These are phyloP conservation scores for Misopates orontium DNA, from an alignment of 257 asterid species.

Conservation along the genomic window DNA sequence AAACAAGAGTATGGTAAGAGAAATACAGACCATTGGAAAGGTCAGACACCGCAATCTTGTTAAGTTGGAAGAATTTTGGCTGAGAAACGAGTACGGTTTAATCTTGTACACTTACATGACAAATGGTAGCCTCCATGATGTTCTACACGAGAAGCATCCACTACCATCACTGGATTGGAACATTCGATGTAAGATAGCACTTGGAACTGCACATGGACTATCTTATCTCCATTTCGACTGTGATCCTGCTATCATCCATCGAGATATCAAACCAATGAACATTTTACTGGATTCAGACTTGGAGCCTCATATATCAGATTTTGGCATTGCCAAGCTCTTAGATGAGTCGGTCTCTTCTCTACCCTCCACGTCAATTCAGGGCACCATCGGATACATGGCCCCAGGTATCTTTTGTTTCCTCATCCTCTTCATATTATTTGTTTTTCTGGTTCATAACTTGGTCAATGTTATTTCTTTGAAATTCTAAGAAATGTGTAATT, in stretches of 20 bases:
- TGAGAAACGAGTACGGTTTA: conserved; percentile 71
- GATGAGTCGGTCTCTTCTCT: conserved; percentile 53
- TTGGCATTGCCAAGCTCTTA: conserved; percentile 82
- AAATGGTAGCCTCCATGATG: conserved; percentile 80
- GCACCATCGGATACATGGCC: conserved; percentile 81
- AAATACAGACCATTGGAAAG: conserved; percentile 74
- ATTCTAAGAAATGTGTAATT: conserved; percentile 1
- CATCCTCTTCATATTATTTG: conserved; percentile 1
- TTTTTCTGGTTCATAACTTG: neutral
- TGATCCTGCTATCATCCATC: conserved; percentile 72
- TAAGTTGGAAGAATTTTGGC: conserved; percentile 70
- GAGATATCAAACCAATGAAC: conserved; percentile 78
- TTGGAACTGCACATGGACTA: conserved; percentile 78
- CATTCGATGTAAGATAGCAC: conserved; percentile 57
- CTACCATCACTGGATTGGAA: conserved; percentile 55
- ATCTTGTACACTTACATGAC: conserved; percentile 65
- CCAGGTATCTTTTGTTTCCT: conserved; percentile 55
- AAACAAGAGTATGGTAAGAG: conserved; percentile 61
- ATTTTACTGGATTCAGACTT: conserved; percentile 68
- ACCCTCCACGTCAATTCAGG: conserved; percentile 47
- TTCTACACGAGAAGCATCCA: conserved; percentile 49
- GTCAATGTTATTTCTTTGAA: neutral
- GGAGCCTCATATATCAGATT: conserved; percentile 85
- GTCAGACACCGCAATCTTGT: conserved; percentile 81
- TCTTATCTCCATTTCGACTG: conserved; percentile 85